phyloP scores from a whole-genome alignment of 2,329 filamentous ascomycete species.

The Hypomyces rosellus region DNA sequence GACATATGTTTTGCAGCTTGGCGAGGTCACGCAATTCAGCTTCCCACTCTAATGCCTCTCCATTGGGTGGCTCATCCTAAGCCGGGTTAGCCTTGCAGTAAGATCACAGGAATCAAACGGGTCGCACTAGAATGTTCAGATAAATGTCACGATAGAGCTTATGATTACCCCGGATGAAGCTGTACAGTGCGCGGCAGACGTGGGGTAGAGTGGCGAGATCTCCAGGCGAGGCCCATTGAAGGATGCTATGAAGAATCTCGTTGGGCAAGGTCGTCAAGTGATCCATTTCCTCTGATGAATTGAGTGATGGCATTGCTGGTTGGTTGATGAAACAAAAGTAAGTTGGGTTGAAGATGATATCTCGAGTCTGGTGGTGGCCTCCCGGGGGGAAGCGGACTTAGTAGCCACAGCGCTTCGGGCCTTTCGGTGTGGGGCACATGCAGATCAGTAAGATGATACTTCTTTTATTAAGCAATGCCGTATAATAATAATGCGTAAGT shows the following conservation, averaged over 20 bases:
- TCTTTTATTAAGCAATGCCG: no score
- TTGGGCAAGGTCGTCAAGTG: conserved; percentile 40
- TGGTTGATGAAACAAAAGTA: not conserved
- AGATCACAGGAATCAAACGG: not conserved
- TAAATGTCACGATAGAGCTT: conserved; percentile 59
- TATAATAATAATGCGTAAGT: no score
- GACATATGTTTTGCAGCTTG: conserved; percentile 39
- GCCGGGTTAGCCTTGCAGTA: not conserved
- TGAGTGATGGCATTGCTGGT: not conserved
- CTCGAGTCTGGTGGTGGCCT: no score
- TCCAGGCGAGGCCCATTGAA: conserved; percentile 47
- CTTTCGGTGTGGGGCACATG: no score
- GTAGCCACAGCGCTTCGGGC: no score
- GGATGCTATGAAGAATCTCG: conserved; percentile 58
- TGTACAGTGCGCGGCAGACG: conserved; percentile 47
- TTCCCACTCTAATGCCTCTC: conserved; percentile 35
- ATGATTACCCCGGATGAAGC: conserved; percentile 50
- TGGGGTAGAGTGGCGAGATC: conserved; percentile 49
- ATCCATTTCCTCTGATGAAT: not conserved
- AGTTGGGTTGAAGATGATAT: not conserved
- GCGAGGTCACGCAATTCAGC: conserved; percentile 38
- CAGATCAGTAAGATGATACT: no score
- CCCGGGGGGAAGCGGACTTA: no score
- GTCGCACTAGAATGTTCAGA: conserved; percentile 45
- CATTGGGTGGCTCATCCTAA: conserved; percentile 21